These are phyloP conservation scores for Boletus pseudo-olivaceus DNA, from an alignment of 768 basidiomycete genomes.

Conservation along the genomic window DNA sequence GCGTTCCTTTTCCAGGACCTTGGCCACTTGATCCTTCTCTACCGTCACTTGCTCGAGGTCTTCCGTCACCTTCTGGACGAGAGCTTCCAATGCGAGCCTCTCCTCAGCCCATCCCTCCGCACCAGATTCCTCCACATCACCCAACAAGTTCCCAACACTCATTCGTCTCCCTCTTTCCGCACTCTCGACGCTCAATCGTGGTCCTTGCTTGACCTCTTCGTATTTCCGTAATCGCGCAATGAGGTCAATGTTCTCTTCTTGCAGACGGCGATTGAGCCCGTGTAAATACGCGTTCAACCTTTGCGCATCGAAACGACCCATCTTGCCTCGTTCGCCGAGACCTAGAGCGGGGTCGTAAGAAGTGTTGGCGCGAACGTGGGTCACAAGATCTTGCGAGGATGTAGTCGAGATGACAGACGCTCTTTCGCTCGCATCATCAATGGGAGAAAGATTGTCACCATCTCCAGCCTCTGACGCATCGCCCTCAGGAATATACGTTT, in stretches of 20 bases:
- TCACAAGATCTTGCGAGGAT: conserved; percentile 85
- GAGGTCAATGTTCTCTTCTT: conserved; percentile 79
- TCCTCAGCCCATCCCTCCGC: conserved; percentile 73
- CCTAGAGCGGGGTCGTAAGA: conserved; percentile 86
- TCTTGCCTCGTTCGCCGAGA: conserved; percentile 61
- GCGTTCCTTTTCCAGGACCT: conserved; percentile 51
- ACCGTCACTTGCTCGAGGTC: conserved; percentile 38
- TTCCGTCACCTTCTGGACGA: conserved; percentile 36
- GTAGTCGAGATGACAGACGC: conserved; percentile 77
- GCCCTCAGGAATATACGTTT: conserved; percentile 40
- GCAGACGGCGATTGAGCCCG: conserved; percentile 74
- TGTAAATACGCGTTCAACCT: conserved; percentile 87
- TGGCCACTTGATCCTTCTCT: conserved; percentile 46
- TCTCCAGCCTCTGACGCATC: conserved; percentile 30
- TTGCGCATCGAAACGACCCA: conserved; percentile 77
- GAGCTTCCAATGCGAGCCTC: conserved; percentile 51
- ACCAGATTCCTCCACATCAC: conserved; percentile 54
- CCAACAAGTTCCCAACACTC: conserved; percentile 52
- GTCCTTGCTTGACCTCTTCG: conserved; percentile 44
- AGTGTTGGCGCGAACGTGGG: conserved; percentile 74
- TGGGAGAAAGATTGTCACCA: conserved; percentile 17
- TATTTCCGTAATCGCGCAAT: conserved; percentile 49
- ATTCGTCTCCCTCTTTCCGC: conserved; percentile 42
- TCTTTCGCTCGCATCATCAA: conserved; percentile 50
- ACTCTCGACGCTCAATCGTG: conserved; percentile 25